Evolutionary conservation across 108 stramenopile genomes (phyloP).

Genomic region (Discostella stelligeroides): DNA sequence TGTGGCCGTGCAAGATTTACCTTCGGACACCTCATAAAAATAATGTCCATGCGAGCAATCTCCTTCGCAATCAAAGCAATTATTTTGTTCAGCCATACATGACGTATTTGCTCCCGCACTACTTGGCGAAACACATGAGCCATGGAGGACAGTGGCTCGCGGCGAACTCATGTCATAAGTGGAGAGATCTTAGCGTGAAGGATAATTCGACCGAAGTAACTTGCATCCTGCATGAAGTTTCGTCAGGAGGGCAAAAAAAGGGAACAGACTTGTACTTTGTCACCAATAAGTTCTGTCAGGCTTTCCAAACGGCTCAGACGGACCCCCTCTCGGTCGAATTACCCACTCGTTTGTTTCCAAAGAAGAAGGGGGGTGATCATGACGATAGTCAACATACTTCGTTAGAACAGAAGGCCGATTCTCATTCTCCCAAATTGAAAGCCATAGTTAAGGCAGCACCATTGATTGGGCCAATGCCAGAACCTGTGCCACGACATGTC

Average conservation of each 20-base stretch:
- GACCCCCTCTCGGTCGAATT: constrained; percentile 21
- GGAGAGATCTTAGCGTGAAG: constrained; percentile 26
- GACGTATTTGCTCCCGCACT: constrained; percentile 20
- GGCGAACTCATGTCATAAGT: constrained; percentile 5
- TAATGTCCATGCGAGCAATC: background rate
- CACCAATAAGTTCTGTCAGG: constrained; percentile 15
- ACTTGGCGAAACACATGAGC: constrained; percentile 17
- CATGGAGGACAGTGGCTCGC: constrained; percentile 39
- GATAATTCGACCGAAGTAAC: background rate
- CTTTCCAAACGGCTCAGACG: constrained; percentile 19
- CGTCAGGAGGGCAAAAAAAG: background rate
- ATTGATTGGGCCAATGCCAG: no score
- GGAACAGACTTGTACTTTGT: constrained; percentile 12
- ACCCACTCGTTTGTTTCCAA: constrained; percentile 6
- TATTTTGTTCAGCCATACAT: constrained; percentile 36
- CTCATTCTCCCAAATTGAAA: no score
- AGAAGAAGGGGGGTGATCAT: no score
- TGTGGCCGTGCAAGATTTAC: constrained; percentile 1
- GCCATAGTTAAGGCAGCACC: no score
- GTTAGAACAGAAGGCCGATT: no score
- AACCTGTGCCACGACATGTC: no score
- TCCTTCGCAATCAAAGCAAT: constrained; percentile 1
- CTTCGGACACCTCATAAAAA: constrained; percentile 2
- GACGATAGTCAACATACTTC: no score
- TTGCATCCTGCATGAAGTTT: constrained; percentile 20